Evolutionary conservation across 306 rosid species (phyloP).

Genomic region (Parietaria judaica): DNA sequence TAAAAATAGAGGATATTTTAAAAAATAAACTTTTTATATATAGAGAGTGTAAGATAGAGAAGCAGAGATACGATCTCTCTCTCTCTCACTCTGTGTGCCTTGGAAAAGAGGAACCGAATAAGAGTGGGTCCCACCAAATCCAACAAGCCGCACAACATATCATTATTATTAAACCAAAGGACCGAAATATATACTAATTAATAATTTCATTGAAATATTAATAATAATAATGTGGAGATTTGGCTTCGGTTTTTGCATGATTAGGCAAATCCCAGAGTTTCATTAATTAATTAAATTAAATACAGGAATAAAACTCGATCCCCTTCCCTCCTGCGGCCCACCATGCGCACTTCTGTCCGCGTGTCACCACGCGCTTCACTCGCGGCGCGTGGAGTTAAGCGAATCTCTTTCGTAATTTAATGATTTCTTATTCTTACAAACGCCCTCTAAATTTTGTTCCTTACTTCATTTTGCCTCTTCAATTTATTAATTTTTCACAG

Average conservation of each 20-base stretch:
- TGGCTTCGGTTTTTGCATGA: slow-evolving; percentile 19
- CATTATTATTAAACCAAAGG: slow-evolving; percentile 16
- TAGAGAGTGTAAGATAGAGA: not conserved
- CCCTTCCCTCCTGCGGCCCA: slow-evolving; percentile 4
- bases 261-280: slow-evolving; percentile 59
- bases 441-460: no score
- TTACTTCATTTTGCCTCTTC: no score
- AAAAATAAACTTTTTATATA: no score
- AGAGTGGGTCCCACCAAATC: slow-evolving; percentile 72
- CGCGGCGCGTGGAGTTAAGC: no score
- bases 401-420: no score
- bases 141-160: slow-evolving; percentile 62
- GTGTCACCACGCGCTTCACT: no score
- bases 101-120: slow-evolving; percentile 42
- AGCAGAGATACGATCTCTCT: slow-evolving; percentile 26
- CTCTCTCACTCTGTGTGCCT: slow-evolving; percentile 16
- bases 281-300: slow-evolving; percentile 17
- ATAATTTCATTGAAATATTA: not conserved
- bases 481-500: no score
- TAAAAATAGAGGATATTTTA: no score
- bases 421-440: no score
- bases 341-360: no score
- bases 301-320: slow-evolving; percentile 27
- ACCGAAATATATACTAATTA: not conserved
- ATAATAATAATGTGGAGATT: no score